These are phyloP conservation scores for Fusarium veterinarium DNA, from an alignment of 2,329 filamentous ascomycete genomes.

Conservation along the genomic window DNA sequence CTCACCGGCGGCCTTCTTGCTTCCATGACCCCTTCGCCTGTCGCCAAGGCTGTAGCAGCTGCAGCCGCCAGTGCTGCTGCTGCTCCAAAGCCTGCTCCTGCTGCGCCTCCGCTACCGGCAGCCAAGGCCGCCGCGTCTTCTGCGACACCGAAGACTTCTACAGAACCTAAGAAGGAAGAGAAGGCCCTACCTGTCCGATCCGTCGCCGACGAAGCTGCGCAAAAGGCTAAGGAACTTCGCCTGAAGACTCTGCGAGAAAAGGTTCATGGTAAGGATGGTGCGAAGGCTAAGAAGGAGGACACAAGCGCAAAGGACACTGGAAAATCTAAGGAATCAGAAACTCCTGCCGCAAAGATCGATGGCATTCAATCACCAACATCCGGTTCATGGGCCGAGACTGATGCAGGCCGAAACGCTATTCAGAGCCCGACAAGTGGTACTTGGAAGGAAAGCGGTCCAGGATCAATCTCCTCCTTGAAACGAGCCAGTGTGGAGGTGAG, in stretches of 20 bases:
- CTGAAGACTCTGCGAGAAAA: constrained; percentile 66
- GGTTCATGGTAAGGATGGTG: constrained; percentile 60
- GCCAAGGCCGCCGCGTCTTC: constrained; percentile 31
- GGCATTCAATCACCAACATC: constrained; percentile 60
- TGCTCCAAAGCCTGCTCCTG: constrained; percentile 41
- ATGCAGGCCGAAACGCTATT: constrained; percentile 48
- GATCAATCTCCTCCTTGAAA: not conserved
- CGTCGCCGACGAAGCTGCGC: constrained; percentile 73
- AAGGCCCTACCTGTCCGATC: constrained; percentile 60
- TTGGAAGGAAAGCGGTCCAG: constrained; percentile 52
- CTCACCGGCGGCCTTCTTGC: constrained; percentile 37
- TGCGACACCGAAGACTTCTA: constrained; percentile 24
- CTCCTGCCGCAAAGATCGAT: constrained; percentile 25
- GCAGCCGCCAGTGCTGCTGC: constrained; percentile 31
- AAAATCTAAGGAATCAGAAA: constrained; percentile 18
- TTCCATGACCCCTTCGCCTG: constrained; percentile 35
- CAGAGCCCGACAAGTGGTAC: constrained; percentile 57
- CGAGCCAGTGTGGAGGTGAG: constrained; percentile 46
- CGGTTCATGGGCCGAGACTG: constrained; percentile 53
- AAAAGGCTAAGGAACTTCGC: constrained; percentile 70
- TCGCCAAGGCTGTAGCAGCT: constrained; percentile 39
- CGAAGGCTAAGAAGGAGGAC: constrained; percentile 15
- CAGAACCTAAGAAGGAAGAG: constrained; percentile 43
- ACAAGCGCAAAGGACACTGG: not conserved
- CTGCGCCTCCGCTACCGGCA: constrained; percentile 41